Percentiles rank a stretch among this genome's conserved stretches.
Conservation (phyloP, 2,329 filamentous ascomycete genomes). For the Drechslerella coelobrocha region DNA sequence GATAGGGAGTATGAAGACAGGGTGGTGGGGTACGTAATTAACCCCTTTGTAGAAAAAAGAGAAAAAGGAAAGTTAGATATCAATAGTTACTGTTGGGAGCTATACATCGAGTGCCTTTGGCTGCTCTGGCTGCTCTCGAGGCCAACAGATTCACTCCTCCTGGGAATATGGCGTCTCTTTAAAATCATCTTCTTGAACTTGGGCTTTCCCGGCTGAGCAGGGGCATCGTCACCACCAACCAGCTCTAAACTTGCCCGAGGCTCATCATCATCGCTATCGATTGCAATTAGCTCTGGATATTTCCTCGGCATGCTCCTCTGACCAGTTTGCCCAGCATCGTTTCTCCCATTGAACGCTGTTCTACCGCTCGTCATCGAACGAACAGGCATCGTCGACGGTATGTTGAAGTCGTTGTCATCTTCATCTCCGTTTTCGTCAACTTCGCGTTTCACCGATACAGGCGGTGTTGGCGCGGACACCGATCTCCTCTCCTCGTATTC, state of each 20-base stretch:
- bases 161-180: constrained; percentile 17
- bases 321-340: constrained; percentile 3
- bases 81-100: constrained; percentile 18
- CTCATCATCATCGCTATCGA: constrained; percentile 23
- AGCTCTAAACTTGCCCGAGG: constrained; percentile 30
- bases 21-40: background rate
- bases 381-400: constrained; percentile 42
- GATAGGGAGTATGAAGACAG: no score
- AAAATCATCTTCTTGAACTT: constrained; percentile 15
- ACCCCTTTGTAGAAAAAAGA: background rate
- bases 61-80: background rate
- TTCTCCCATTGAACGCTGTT: constrained; percentile 29
- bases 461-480: background rate
- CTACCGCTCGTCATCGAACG: constrained; percentile 34
- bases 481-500: constrained; percentile 12
- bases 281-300: constrained; percentile 11
- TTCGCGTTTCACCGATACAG: constrained; percentile 8
- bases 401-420: constrained; percentile 21
- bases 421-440: background rate
- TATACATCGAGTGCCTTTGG: constrained; percentile 13
- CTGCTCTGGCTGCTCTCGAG: constrained; percentile 16
- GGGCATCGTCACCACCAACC: constrained; percentile 3
- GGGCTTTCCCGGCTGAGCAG: constrained; percentile 16
- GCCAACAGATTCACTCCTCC: constrained; percentile 15
- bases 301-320: constrained; percentile 1